Conservation (phyloP, 768 basidiomycete species). For the Boletus fagicola region DNA sequence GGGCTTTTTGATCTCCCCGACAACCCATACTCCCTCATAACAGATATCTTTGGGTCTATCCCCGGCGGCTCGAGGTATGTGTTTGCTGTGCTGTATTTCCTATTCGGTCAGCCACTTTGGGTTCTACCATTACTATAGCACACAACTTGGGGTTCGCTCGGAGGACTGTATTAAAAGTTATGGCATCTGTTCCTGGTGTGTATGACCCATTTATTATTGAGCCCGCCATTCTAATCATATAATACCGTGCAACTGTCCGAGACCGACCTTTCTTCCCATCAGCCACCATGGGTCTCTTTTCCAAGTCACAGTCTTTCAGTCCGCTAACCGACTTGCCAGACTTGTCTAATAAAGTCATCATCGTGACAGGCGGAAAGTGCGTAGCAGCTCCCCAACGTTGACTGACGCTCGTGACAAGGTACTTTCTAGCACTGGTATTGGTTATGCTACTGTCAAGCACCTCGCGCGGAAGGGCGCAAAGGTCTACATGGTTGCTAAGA, state of each 20-base stretch:
- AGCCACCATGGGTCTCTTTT: slow-evolving; percentile 15
- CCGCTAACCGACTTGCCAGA: slow-evolving; percentile 40
- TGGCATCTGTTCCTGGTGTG: no score
- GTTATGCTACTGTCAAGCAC: slow-evolving; percentile 49
- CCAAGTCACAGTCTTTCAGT: slow-evolving; percentile 32
- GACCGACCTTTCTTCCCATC: not conserved
- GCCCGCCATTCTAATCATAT: not conserved
- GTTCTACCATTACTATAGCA: no score
- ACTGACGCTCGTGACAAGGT: not conserved
- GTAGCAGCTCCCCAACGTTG: not conserved
- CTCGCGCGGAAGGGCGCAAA: slow-evolving; percentile 55
- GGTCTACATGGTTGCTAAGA: slow-evolving; percentile 57
- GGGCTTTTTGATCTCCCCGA: no score
- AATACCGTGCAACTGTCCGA: not conserved
- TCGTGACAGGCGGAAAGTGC: slow-evolving; percentile 61
- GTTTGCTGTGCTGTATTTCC: no score
- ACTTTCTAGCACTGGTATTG: slow-evolving; percentile 43
- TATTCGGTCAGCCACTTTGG: no score
- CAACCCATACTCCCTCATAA: no score
- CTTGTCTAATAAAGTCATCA: slow-evolving; percentile 39
- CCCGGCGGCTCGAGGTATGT: no score
- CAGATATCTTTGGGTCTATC: no score
- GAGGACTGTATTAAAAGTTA: no score
- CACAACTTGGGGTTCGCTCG: no score
- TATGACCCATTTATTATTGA: no score